Base-by-base conservation (phyloP, 495 filamentous ascomycete genomes). In the Penicillium odoratum region DNA sequence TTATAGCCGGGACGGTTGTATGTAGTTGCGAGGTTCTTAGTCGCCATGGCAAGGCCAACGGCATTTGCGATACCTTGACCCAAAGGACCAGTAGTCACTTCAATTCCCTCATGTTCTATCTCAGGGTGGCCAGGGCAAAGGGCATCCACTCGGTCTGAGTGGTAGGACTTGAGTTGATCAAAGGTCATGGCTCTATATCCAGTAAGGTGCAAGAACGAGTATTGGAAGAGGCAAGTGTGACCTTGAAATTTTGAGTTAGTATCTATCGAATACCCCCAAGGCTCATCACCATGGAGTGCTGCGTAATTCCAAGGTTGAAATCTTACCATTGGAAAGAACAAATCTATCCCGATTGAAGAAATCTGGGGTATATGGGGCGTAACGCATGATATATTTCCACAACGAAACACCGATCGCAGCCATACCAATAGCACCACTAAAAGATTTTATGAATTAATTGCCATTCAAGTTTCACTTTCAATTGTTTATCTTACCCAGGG, bases 271-370 rank as follows among this genome's bases (percentile, higher is more conserved):
- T 1, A 1, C 1, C 21, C 2, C 2, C 21, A 21, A 21, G 21
- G 21, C 2, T 21, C 21, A 21, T 21, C 21, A 21, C 21, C 21
- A 21, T 21, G 21, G 21, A 21, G 21, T 21, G 21, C 21, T 21
- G 21, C 2, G 21, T 21, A 1, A 21, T 21, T 21, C 21, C 21
- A 21, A 21, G 21, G 21, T 21, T 21, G 21, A 21, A 21, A 21
- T 21, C 57, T 38, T 43, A 65, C 66, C 69, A 48, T 69, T 69
- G 1, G 92, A 97, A 57, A 97, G 87, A 21, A 97, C 87, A 68
- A 97, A 97, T 71, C 92, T 83, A 77, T 97, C 92, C 26, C 92
- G 84, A 79, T 96, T 94, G 63, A 91, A 68, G 88, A 90, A 97
- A 48, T 89, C 79, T 34, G 92, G 89, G 78, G 92, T 93, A 81